Conservation (phyloP, 768 basidiomycete genomes). For the Neoboletus brunneissimus region DNA sequence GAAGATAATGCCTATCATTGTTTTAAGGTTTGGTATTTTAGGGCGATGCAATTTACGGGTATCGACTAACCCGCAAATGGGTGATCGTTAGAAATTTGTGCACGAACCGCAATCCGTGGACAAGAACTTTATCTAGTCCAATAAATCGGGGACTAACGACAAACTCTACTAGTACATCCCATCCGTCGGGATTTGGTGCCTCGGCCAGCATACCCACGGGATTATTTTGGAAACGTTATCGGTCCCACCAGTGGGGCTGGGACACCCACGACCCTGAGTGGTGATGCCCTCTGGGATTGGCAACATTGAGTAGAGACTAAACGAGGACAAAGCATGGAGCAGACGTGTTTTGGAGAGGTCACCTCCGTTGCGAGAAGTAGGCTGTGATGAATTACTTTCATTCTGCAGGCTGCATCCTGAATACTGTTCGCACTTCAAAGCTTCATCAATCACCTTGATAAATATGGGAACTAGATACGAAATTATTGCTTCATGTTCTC, state of each 20-base stretch:
- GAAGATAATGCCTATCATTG: not conserved
- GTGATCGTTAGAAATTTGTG: too few relatives aligned
- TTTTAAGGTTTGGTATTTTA: too few relatives aligned
- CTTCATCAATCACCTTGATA: not conserved
- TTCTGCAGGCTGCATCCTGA: constrained; percentile 1
- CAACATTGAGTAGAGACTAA: constrained; percentile 21
- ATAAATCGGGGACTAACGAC: too few relatives aligned
- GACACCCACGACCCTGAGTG: constrained; percentile 26
- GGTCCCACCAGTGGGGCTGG: constrained; percentile 24
- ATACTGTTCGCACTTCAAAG: not conserved
- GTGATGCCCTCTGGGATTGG: constrained; percentile 48
- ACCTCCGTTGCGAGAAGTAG: not conserved
- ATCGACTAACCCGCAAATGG: too few relatives aligned
- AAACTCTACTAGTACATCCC: too few relatives aligned
- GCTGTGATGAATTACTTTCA: constrained; percentile 4
- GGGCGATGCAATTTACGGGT: too few relatives aligned
- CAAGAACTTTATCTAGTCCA: too few relatives aligned
- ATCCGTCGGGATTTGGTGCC: too few relatives aligned
- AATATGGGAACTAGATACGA: not conserved
- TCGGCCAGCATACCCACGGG: too few relatives aligned
- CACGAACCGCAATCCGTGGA: too few relatives aligned
- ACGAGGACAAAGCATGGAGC: not conserved
- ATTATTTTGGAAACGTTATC: constrained; percentile 12
- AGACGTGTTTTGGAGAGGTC: not conserved
- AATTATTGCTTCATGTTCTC: not conserved